A percentile compares a stretch with the other conserved stretches of the same genome.
Evolutionary conservation across 2,329 filamentous ascomycete genomes (phyloP).

Genomic region (Thielaviopsis punctulata): DNA sequence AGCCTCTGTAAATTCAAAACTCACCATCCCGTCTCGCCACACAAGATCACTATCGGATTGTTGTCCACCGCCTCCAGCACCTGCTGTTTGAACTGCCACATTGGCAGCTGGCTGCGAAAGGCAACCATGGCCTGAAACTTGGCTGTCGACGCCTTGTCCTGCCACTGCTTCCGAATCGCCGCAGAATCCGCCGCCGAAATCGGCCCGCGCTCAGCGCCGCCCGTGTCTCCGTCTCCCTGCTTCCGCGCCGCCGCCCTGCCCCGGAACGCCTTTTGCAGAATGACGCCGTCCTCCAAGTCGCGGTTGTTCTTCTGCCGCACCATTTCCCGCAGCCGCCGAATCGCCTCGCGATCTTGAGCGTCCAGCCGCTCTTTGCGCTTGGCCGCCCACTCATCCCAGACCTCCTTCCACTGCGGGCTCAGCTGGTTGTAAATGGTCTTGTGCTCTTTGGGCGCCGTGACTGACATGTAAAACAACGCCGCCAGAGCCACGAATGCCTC

Average conservation of each 20-base stretch:
- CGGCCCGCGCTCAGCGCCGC: conserved; percentile 31
- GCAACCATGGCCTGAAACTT: conserved; percentile 67
- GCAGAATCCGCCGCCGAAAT: conserved; percentile 25
- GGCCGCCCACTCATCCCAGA: conserved; percentile 66
- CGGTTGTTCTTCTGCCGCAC: conserved; percentile 52
- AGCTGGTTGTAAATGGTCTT: conserved; percentile 59
- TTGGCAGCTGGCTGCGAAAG: conserved; percentile 66
- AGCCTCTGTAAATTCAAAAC: conserved; percentile 5
- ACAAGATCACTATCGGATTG: conserved; percentile 80
- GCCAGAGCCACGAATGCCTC: conserved; percentile 72
- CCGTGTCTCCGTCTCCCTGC: conserved; percentile 27
- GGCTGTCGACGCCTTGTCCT: conserved; percentile 35
- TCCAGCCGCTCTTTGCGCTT: conserved; percentile 54
- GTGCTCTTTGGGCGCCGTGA: conserved; percentile 64
- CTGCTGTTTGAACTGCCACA: conserved; percentile 67
- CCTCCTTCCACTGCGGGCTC: conserved; percentile 63
- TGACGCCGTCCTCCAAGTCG: conserved; percentile 55
- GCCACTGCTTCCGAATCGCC: conserved; percentile 41
- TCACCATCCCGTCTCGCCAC: conserved; percentile 83
- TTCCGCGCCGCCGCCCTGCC: conserved; percentile 34
- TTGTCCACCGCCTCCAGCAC: conserved; percentile 62
- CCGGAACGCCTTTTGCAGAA: conserved; percentile 61
- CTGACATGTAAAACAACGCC: conserved; percentile 67
- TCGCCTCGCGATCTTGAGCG: conserved; percentile 46
- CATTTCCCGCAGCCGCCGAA: conserved; percentile 52